phyloP scores from a whole-genome alignment of 176 grass and related monocot species.

The Oryza australiensis region DNA sequence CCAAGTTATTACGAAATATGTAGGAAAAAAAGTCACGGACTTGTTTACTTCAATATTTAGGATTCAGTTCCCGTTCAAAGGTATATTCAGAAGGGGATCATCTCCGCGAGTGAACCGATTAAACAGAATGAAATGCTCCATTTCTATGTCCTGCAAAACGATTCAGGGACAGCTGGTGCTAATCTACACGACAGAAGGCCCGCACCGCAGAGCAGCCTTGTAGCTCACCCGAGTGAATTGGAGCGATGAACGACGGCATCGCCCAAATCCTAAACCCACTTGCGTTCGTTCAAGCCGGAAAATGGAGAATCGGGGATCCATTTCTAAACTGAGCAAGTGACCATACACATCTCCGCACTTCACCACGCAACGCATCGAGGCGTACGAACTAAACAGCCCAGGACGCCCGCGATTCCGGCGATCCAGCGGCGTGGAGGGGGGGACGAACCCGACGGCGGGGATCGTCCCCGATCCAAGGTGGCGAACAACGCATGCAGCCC shows the following conservation, averaged over 20 bases:
- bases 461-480: slow-evolving; percentile 1
- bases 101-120: neutral
- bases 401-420: neutral
- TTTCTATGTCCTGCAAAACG: neutral
- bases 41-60: neutral
- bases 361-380: too few species aligned
- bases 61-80: neutral
- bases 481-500: neutral
- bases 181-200: neutral
- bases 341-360: neutral
- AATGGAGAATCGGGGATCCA: neutral
- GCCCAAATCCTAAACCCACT: neutral
- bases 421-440: neutral
- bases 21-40: neutral
- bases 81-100: neutral
- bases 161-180: neutral
- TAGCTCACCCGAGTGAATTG: neutral
- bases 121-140: neutral
- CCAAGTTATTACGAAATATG: neutral
- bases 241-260: neutral
- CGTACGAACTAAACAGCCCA: too few species aligned
- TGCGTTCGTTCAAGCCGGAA: neutral
- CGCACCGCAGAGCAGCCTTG: neutral
- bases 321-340: neutral
- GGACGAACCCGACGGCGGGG: neutral